These are phyloP conservation scores for Fragaria nilgerrensis DNA, from an alignment of 306 rosid species.

Conservation along the genomic window DNA sequence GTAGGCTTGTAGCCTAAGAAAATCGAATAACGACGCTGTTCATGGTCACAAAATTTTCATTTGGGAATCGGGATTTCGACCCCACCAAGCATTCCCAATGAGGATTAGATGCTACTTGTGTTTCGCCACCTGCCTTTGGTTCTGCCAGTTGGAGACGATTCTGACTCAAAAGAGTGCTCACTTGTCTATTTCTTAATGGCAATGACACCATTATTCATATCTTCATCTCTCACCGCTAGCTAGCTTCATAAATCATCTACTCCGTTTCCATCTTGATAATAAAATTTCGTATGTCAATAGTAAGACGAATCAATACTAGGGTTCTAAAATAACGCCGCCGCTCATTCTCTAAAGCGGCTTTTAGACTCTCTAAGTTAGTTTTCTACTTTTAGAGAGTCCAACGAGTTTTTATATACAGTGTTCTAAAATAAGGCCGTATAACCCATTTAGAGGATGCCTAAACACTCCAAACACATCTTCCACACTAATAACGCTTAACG, in stretches of 20 bases:
- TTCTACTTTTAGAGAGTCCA: fast-evolving
- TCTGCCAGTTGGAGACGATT: slow-evolving; percentile 22
- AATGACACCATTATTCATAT: no score
- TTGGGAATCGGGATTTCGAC: background rate
- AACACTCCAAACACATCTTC: no score
- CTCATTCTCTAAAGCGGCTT: no score
- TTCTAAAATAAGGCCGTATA: no score
- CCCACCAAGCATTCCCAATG: slow-evolving; percentile 12
- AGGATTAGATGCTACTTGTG: slow-evolving; percentile 20
- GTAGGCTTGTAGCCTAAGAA: background rate
- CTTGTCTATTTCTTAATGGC: background rate
- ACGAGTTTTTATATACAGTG: no score
- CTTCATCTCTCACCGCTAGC: background rate
- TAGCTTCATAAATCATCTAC: background rate
- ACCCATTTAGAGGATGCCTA: no score
- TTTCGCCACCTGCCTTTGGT: slow-evolving; percentile 20
- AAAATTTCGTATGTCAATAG: no score
- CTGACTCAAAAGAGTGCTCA: background rate
- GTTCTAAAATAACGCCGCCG: no score
- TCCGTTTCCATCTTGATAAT: background rate
- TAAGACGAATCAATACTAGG: no score
- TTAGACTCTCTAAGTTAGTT: no score
- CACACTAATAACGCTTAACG: no score
- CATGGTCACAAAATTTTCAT: background rate
- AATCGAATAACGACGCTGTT: background rate